Conservation (phyloP, 495 filamentous ascomycete genomes). For the Haplographium delicatum region DNA sequence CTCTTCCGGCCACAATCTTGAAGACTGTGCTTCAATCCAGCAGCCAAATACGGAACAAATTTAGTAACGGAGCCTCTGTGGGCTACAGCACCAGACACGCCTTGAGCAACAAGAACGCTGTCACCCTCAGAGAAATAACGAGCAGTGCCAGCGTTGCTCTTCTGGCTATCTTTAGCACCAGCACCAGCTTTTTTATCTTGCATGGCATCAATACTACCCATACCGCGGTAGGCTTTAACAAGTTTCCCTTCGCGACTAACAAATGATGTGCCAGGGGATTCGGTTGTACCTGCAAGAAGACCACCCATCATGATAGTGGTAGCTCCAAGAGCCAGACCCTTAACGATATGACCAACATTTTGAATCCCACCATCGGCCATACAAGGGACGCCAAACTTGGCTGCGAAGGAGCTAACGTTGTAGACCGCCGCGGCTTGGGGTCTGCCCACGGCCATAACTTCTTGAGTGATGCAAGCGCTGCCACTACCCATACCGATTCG, state of each 20-base stretch:
- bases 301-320: constrained; percentile 99
- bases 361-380: constrained; percentile 98
- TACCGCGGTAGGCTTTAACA: constrained; percentile 97
- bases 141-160: constrained; percentile 91
- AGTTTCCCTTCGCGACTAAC: constrained; percentile 92
- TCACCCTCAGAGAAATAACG: constrained; percentile 98
- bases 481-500: constrained; percentile 99
- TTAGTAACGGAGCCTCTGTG: constrained; percentile 74
- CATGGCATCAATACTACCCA: constrained; percentile 99
- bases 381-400: constrained; percentile 91
- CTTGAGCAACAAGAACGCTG: constrained; percentile 90
- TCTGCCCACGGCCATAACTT: constrained; percentile 98
- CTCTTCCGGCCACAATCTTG: constrained; percentile 90
- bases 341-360: constrained; percentile 98
- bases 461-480: constrained; percentile 97
- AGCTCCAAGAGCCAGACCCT: constrained; percentile 90
- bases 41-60: constrained; percentile 92
- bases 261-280: constrained; percentile 95
- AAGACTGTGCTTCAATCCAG: constrained; percentile 92
- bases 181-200: constrained; percentile 94
- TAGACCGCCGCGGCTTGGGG: constrained; percentile 91
- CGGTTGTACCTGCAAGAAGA: constrained; percentile 92
- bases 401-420: constrained; percentile 82
- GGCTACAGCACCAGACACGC: constrained; percentile 70
- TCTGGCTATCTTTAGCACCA: constrained; percentile 67